A percentile compares a stretch with the other conserved stretches of the same genome.
These are phyloP conservation scores for Tolypocladium tropicale DNA, from an alignment of 2,329 filamentous ascomycete genomes.

Conservation along the genomic window DNA sequence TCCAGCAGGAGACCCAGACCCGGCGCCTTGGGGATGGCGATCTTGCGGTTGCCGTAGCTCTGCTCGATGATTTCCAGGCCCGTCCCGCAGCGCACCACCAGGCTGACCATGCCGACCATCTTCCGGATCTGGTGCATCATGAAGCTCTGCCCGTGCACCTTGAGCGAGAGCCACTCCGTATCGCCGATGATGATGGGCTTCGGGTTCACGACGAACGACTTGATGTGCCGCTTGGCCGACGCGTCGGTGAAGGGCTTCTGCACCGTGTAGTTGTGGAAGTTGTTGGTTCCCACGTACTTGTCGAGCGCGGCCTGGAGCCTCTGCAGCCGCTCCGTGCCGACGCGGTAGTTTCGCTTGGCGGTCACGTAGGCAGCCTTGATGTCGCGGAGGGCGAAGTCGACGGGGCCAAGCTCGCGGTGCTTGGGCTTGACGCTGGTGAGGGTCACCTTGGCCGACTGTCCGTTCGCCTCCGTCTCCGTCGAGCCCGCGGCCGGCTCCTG, in stretches of 20 bases:
- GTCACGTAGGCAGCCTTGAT: constrained; percentile 74
- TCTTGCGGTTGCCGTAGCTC: constrained; percentile 60
- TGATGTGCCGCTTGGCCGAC: constrained; percentile 83
- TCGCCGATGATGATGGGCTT: constrained; percentile 76
- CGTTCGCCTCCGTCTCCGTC: constrained; percentile 8
- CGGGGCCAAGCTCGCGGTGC: constrained; percentile 33
- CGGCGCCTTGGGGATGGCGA: constrained; percentile 90
- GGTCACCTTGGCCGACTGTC: constrained; percentile 10
- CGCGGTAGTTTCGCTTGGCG: constrained; percentile 78
- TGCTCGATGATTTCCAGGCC: constrained; percentile 59
- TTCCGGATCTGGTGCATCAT: constrained; percentile 99
- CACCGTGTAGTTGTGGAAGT: constrained; percentile 97
- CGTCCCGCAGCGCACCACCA: constrained; percentile 78
- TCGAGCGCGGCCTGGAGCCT: constrained; percentile 67
- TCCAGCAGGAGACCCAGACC: constrained; percentile 82
- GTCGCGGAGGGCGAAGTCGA: constrained; percentile 57
- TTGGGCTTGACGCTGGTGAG: constrained; percentile 25
- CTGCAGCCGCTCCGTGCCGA: constrained; percentile 58
- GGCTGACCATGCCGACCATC: constrained; percentile 88
- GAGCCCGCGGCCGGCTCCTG: constrained; percentile 14
- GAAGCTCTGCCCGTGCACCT: constrained; percentile 95
- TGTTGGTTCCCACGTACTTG: constrained; percentile 72
- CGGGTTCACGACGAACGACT: constrained; percentile 72
- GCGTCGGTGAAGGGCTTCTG: constrained; percentile 74
- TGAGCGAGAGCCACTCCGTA: constrained; percentile 91